phyloP scores from a whole-genome alignment of 139 green algal genomes.

The Edaphochlamys debaryana region DNA sequence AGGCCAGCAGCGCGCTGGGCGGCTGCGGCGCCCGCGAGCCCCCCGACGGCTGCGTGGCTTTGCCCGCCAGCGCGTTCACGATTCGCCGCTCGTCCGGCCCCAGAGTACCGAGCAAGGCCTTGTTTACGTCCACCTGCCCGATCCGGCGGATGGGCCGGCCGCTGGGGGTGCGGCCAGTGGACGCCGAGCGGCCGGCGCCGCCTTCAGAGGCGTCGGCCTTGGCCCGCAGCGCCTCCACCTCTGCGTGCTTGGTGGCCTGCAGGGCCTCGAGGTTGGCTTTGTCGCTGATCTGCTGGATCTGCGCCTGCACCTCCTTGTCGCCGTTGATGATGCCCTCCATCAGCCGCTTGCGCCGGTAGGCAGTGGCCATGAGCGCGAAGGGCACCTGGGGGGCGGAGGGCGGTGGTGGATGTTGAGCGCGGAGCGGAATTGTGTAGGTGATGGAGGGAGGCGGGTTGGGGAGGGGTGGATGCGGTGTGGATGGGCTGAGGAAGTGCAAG shows the following conservation, averaged over 20 bases:
- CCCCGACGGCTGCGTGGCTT: background rate
- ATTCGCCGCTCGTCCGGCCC: slow-evolving; percentile 43
- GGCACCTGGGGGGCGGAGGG: slow-evolving; percentile 50
- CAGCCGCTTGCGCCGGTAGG: slow-evolving; percentile 78
- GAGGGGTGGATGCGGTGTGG: no score
- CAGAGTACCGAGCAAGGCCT: slow-evolving; percentile 21
- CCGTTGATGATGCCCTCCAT: slow-evolving; percentile 78
- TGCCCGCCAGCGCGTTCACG: slow-evolving; percentile 9
- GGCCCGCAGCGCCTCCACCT: slow-evolving; percentile 30
- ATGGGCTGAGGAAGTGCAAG: no score
- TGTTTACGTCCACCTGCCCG: slow-evolving; percentile 11
- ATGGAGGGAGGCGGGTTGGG: no score
- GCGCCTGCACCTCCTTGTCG: slow-evolving; percentile 66
- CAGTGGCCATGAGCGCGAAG: slow-evolving; percentile 73
- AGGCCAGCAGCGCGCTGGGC: background rate
- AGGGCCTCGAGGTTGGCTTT: slow-evolving; percentile 65
- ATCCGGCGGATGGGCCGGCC: background rate
- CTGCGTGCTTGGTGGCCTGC: slow-evolving; percentile 45
- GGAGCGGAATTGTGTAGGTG: no score
- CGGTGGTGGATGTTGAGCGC: no score
- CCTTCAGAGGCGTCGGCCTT: background rate
- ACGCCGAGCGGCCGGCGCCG: background rate
- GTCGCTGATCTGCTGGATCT: slow-evolving; percentile 62
- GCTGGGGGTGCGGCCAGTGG: background rate
- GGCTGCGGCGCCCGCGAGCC: background rate